A percentile compares a stretch with the other conserved stretches of the same genome.
Evolutionary conservation across 148 eudicot species (phyloP).

Genomic region (Nyssa sinensis): DNA sequence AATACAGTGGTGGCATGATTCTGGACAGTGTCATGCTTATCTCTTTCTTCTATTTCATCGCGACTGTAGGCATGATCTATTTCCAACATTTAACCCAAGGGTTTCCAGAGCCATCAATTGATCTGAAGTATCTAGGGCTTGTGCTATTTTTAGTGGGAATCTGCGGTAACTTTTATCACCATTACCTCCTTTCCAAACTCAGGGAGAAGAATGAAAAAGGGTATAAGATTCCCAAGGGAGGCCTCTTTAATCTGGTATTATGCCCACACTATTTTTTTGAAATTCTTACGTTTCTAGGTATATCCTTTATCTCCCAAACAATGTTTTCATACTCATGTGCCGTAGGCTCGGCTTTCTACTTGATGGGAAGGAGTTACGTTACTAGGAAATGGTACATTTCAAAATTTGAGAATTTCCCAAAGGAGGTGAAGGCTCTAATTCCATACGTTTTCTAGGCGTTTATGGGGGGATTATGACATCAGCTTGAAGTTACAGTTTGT

Average conservation of each 20-base stretch:
- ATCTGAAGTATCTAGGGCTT: slow-evolving; percentile 21
- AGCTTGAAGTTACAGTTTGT: no score
- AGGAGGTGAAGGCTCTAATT: slow-evolving; percentile 35
- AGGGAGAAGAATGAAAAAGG: slow-evolving; percentile 27
- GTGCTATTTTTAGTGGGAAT: slow-evolving; percentile 22
- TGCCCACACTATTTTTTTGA: slow-evolving; percentile 47
- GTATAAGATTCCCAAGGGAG: slow-evolving; percentile 40
- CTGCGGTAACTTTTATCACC: slow-evolving; percentile 38
- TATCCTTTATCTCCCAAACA: slow-evolving; percentile 32
- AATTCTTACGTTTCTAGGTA: slow-evolving; percentile 29
- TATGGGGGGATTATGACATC: no score
- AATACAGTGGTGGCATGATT: slow-evolving; percentile 25
- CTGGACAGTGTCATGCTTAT: slow-evolving; percentile 16
- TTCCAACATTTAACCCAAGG: slow-evolving; percentile 16
- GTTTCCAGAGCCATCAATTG: slow-evolving; percentile 17
- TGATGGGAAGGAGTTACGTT: slow-evolving; percentile 35
- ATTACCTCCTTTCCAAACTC: slow-evolving; percentile 33
- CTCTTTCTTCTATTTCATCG: slow-evolving; percentile 19
- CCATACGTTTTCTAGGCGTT: slow-evolving; percentile 45
- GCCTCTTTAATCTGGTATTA: slow-evolving; percentile 37
- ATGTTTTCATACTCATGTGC: slow-evolving; percentile 12
- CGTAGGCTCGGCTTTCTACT: slow-evolving; percentile 14
- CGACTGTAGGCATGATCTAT: slow-evolving; percentile 15
- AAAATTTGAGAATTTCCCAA: slow-evolving; percentile 39
- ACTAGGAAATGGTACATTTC: slow-evolving; percentile 42